Base-by-base conservation (phyloP, 495 filamentous ascomycete genomes). In the Aspergillus steynii region DNA sequence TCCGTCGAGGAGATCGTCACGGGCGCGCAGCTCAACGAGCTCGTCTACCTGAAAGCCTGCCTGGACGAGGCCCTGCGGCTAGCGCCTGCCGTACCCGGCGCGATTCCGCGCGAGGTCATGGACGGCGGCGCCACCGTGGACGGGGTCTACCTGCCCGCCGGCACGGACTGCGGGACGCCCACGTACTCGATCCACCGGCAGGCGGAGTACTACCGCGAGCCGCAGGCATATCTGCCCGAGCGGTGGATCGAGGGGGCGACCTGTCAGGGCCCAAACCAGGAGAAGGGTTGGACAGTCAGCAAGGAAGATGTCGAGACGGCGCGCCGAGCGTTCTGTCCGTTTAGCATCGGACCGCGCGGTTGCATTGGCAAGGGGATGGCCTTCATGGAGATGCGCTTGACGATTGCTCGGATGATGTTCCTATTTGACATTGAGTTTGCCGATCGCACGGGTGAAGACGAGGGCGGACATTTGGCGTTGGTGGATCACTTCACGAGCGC, bases 51-150 rank as follows among this genome's bases (percentile, higher is more conserved):
- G 2, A 80, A 81, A 52, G 86, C 85, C 9, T 86, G 85, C 61
- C 76, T 88, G 49, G 82, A 89, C 57, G 89, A 92, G 61, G 77
- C 86, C 0, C 78, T 91, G 71, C 82, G 88, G 26, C 73, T 90
- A 28, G 78, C 83, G 0, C 88, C 88, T 3, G 78, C 88, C 0
- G 85, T 87, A 1, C 77, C 81, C 0, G 85, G 85, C 10, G 71
- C 81, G 0, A 71, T 85, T 5, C 83, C 82, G 6, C 79, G 87
- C 4, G 82, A 87, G 64, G 83, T 86, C 2, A 79, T 84, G 42
- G 66, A 73, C 4, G 83, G 80, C 34, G 87, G 86, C 10, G 72
- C 82, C 7, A 64, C 75, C 8, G 79, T 89, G 12, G 81, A 85
- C 50, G 81, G 80, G 9, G 68, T 82, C 10, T 76, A 76, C 59